phyloP scores from a whole-genome alignment of 2,329 filamentous ascomycete genomes.

The Beauveria sp. region DNA sequence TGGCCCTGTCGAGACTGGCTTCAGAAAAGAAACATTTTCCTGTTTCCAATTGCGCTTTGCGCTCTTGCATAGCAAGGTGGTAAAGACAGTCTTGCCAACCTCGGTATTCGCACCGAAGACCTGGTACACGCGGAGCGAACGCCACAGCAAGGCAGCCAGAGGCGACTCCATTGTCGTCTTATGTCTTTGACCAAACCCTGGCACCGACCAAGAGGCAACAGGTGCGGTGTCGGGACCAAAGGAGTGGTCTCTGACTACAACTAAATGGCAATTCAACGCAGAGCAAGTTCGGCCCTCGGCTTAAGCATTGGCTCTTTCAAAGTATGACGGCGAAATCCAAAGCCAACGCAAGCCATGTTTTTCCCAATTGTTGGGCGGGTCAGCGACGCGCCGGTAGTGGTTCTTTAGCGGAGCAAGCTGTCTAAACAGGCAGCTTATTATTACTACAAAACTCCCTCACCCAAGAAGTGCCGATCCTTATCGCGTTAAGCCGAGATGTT shows the following conservation, averaged over 20 bases:
- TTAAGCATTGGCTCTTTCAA: background rate
- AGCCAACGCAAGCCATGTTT: background rate
- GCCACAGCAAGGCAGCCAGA: slow-evolving; percentile 57
- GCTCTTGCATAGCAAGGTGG: slow-evolving; percentile 62
- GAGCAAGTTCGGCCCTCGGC: background rate
- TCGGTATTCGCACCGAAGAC: slow-evolving; percentile 79
- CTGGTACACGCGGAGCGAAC: slow-evolving; percentile 61
- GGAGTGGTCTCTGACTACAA: background rate
- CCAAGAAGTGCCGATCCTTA: slow-evolving; percentile 6
- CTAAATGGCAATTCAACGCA: background rate
- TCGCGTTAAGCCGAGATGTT: slow-evolving; percentile 8
- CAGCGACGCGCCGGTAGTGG: background rate
- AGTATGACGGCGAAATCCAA: background rate
- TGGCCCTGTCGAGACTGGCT: slow-evolving; percentile 74
- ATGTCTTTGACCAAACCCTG: background rate
- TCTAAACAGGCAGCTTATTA: background rate
- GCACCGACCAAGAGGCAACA: background rate
- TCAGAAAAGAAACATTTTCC: slow-evolving; percentile 58
- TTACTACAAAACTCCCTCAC: slow-evolving; percentile 7
- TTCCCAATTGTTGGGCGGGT: slow-evolving; percentile 11
- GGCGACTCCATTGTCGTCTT: slow-evolving; percentile 30
- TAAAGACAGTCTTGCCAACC: slow-evolving; percentile 77
- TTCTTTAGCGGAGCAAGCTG: background rate
- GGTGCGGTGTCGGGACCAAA: background rate
- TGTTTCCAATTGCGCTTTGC: slow-evolving; percentile 38